These are phyloP conservation scores for Geotrichum klebahnii DNA, from an alignment of 1,139 yeast species.

Conservation along the genomic window DNA sequence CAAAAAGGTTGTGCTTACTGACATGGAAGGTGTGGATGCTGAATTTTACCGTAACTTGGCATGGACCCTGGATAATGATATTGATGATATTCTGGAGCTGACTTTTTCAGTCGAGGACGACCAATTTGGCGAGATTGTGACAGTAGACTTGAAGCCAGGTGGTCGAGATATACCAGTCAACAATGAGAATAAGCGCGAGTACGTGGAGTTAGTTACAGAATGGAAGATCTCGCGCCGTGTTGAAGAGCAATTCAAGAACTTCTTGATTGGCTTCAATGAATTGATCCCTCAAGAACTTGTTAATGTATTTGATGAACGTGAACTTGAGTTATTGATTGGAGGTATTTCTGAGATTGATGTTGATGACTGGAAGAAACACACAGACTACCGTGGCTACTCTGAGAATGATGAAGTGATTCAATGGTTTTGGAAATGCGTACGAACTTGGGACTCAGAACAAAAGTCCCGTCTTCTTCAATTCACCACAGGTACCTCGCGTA, in stretches of 20 bases:
- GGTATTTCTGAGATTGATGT: constrained; percentile 97
- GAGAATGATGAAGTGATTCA: constrained; percentile 94
- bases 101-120: constrained; percentile 96
- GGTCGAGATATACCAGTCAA: constrained; percentile 89
- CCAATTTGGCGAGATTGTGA: constrained; percentile 88
- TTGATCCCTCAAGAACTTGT: constrained; percentile 94
- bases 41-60: constrained; percentile 91
- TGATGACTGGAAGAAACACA: constrained; percentile 98
- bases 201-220: constrained; percentile 89
- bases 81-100: constrained; percentile 76
- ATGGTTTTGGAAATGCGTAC: constrained; percentile 96
- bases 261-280: constrained; percentile 97
- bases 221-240: constrained; percentile 95
- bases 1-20: constrained; percentile 91
- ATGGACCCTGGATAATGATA: constrained; percentile 94
- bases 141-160: constrained; percentile 82
- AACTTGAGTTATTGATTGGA: constrained; percentile 90
- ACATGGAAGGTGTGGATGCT: constrained; percentile 99
- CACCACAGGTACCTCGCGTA: constrained; percentile 97
- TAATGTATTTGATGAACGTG: constrained; percentile 96
- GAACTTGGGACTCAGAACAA: constrained; percentile 94
- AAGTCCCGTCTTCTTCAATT: constrained; percentile 92
- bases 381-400: constrained; percentile 96
- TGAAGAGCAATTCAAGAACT: constrained; percentile 93
- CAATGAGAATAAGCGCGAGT: constrained; percentile 91